Evolutionary conservation across 305 asterid species (phyloP).

Genomic region (Fraxinus latifolia): DNA sequence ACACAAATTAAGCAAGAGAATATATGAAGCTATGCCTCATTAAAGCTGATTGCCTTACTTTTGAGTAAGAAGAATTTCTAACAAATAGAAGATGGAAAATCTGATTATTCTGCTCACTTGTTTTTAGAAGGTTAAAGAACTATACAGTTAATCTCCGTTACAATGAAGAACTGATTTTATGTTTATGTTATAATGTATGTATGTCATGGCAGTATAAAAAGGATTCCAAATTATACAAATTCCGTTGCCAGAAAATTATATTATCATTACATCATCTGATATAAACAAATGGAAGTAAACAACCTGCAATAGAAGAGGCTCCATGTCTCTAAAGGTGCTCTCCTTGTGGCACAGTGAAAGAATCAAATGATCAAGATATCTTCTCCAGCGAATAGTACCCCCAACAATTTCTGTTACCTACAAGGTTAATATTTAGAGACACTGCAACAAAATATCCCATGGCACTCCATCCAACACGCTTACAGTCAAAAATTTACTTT

Average conservation of each 20-base stretch:
- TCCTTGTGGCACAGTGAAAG: slow-evolving; percentile 73
- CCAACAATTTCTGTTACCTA: slow-evolving; percentile 93
- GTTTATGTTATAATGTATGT: neutral
- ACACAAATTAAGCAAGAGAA: neutral
- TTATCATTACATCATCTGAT: slow-evolving; percentile 5
- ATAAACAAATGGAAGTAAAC: neutral
- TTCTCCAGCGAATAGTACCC: slow-evolving; percentile 93
- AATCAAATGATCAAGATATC: slow-evolving; percentile 91
- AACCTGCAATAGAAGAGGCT: slow-evolving; percentile 92
- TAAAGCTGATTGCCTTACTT: neutral
- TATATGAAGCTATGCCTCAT: neutral
- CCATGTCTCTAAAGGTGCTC: slow-evolving; percentile 64
- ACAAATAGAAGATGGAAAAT: neutral
- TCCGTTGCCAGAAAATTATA: neutral
- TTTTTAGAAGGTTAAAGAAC: neutral
- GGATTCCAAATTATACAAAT: neutral
- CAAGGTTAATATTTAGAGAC: slow-evolving; percentile 18
- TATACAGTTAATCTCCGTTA: neutral
- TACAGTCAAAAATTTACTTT: neutral
- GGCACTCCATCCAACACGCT: neutral
- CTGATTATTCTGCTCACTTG: neutral
- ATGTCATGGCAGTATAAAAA: neutral
- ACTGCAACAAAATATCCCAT: neutral
- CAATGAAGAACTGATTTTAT: neutral
- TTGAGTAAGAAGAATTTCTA: neutral